Evolutionary conservation across 192 early-diverging fungal species (phyloP).

Genomic region (Podila clonocystis): DNA sequence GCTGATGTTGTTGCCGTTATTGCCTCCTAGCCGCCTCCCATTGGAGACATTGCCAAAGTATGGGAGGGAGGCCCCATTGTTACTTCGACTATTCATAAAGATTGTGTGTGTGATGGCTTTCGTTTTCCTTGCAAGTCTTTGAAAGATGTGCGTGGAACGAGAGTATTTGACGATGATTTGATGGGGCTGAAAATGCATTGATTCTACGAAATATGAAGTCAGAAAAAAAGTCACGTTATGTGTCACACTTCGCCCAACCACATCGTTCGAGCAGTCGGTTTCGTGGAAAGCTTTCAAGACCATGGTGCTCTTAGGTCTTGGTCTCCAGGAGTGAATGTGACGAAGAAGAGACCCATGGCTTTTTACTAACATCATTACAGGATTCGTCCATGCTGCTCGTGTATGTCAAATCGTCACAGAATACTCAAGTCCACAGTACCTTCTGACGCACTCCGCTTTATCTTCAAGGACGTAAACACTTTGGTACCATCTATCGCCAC

Average conservation of each 20-base stretch:
- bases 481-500: conserved; percentile 63
- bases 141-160: neutral
- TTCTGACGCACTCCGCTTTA: conserved; percentile 64
- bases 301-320: too few species aligned
- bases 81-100: conserved; percentile 1
- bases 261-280: neutral
- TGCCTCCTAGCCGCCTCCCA: neutral
- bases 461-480: conserved; percentile 62
- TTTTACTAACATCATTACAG: conserved; percentile 19
- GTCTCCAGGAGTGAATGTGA: too few species aligned
- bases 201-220: too few species aligned
- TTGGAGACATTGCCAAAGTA: neutral
- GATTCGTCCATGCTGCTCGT: conserved; percentile 72
- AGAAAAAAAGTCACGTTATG: too few species aligned
- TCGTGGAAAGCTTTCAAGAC: neutral
- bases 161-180: neutral
- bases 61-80: neutral
- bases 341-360: neutral
- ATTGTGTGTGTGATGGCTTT: neutral
- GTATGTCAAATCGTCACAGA: conserved; percentile 65
- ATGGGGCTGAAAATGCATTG: too few species aligned
- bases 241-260: neutral
- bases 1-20: neutral
- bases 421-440: conserved; percentile 28
- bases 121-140: neutral